A percentile compares a stretch with the other conserved stretches of the same genome.
Evolutionary conservation across 768 basidiomycete genomes (phyloP).

Genomic region (Melanogaster broomeanus): DNA sequence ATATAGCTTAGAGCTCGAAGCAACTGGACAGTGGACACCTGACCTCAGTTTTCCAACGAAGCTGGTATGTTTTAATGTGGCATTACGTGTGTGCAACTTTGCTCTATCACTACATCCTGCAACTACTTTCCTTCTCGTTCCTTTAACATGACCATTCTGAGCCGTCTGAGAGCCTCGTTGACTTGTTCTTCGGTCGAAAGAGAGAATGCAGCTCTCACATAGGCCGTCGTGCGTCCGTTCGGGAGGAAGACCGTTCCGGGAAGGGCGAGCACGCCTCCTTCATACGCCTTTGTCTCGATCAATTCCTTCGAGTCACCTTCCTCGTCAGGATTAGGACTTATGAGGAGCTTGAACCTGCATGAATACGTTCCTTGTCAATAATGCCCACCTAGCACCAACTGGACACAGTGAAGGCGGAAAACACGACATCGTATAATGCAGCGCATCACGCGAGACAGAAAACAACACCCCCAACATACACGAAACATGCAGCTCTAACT

Average conservation of each 20-base stretch:
- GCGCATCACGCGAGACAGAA: neutral
- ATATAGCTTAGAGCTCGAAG: too few relatives aligned
- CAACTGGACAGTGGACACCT: too few relatives aligned
- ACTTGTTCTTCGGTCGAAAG: conserved; percentile 64
- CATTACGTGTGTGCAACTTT: neutral
- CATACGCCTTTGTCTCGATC: conserved; percentile 74
- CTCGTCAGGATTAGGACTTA: conserved; percentile 34
- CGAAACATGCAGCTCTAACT: conserved; percentile 4
- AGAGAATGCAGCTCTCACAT: conserved; percentile 85
- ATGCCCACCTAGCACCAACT: conserved; percentile 9
- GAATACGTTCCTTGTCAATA: conserved; percentile 17
- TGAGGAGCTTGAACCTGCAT: conserved; percentile 68
- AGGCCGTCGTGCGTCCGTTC: conserved; percentile 63
- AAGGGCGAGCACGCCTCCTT: conserved; percentile 84
- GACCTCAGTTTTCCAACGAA: too few relatives aligned
- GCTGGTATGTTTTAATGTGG: too few relatives aligned
- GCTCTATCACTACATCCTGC: neutral
- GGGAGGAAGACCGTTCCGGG: conserved; percentile 86
- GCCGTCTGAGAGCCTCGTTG: conserved; percentile 68
- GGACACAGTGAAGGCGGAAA: neutral
- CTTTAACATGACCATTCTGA: conserved; percentile 44
- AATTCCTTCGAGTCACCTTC: conserved; percentile 71
- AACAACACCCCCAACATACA: conserved; percentile 6
- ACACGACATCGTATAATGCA: neutral
- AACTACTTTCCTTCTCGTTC: conserved; percentile 18